Evolutionary conservation across 108 stramenopile genomes (phyloP).

Genomic region (Aurantiochytrium sp.): DNA sequence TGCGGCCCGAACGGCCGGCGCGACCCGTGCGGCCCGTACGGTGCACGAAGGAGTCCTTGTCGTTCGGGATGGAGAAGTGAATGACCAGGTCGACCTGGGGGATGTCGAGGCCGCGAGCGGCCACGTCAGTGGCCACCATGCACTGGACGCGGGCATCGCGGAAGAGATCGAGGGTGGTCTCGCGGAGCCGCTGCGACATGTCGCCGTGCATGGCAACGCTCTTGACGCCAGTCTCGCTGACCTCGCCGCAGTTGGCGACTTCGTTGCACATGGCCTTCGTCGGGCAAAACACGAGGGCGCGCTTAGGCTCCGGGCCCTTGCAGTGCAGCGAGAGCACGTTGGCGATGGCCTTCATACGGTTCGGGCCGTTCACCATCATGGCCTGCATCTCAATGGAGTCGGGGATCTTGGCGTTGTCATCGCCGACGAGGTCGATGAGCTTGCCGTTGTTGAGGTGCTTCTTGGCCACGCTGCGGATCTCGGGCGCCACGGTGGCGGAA

Average conservation of each 20-base stretch:
- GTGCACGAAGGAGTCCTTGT: constrained; percentile 77
- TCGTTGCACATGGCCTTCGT: not conserved
- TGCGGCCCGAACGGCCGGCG: constrained; percentile 29
- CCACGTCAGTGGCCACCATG: constrained; percentile 77
- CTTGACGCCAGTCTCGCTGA: not conserved
- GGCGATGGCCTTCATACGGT: not conserved
- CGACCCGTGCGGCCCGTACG: constrained; percentile 81
- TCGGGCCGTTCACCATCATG: not conserved
- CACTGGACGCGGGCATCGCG: constrained; percentile 43
- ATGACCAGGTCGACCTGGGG: constrained; percentile 73
- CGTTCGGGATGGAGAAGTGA: constrained; percentile 74
- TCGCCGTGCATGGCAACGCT: constrained; percentile 38
- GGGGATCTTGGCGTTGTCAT: constrained; percentile 70
- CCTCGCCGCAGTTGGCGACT: not conserved
- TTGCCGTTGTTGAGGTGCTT: constrained; percentile 77
- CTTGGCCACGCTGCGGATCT: constrained; percentile 83
- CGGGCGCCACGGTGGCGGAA: constrained; percentile 91
- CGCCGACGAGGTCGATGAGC: constrained; percentile 83
- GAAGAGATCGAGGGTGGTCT: constrained; percentile 16
- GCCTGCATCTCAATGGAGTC: constrained; percentile 66
- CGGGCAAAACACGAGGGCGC: not conserved
- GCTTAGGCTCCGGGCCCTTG: not conserved
- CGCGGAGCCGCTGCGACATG: constrained; percentile 25
- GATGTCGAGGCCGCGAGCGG: constrained; percentile 78
- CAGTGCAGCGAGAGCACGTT: not conserved